Evolutionary conservation across 2,329 filamentous ascomycete species (phyloP).

Genomic region (Aspergillus sp.): DNA sequence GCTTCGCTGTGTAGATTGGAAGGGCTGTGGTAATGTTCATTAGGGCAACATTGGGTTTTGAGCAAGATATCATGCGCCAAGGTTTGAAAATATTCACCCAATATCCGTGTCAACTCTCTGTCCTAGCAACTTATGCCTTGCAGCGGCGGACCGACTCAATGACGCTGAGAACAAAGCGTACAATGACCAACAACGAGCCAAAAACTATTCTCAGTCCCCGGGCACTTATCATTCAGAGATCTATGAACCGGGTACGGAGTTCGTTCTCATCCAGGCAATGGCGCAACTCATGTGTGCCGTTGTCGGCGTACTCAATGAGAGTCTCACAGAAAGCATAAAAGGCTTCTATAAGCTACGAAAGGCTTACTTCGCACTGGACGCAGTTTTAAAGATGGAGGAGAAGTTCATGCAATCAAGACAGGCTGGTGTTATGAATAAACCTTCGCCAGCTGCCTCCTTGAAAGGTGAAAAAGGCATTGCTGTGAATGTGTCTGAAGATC

Average conservation of each 20-base stretch:
- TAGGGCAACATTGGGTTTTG: constrained; percentile 81
- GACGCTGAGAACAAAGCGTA: constrained; percentile 75
- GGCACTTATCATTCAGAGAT: constrained; percentile 60
- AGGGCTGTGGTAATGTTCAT: constrained; percentile 81
- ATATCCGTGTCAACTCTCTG: neutral
- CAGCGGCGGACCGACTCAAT: constrained; percentile 67
- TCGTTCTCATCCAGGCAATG: constrained; percentile 78
- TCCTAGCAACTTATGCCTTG: constrained; percentile 19
- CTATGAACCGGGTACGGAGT: constrained; percentile 84
- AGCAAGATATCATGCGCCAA: constrained; percentile 86
- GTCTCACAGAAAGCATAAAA: constrained; percentile 83
- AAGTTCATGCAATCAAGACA: constrained; percentile 48
- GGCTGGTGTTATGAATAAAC: constrained; percentile 15
- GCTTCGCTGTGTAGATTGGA: constrained; percentile 59
- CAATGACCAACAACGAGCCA: constrained; percentile 72
- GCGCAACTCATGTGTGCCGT: constrained; percentile 87
- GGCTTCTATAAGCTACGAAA: constrained; percentile 92
- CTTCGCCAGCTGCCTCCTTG: constrained; percentile 4
- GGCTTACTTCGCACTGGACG: constrained; percentile 79
- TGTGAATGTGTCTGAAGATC: constrained; percentile 19
- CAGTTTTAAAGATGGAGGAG: constrained; percentile 72
- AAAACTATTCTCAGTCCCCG: constrained; percentile 58
- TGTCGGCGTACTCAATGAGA: constrained; percentile 87
- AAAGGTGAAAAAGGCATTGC: constrained; percentile 7
- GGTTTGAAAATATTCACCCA: constrained; percentile 39